These are phyloP conservation scores for Microsporum canis DNA, from an alignment of 2,329 filamentous ascomycete genomes.

Conservation along the genomic window DNA sequence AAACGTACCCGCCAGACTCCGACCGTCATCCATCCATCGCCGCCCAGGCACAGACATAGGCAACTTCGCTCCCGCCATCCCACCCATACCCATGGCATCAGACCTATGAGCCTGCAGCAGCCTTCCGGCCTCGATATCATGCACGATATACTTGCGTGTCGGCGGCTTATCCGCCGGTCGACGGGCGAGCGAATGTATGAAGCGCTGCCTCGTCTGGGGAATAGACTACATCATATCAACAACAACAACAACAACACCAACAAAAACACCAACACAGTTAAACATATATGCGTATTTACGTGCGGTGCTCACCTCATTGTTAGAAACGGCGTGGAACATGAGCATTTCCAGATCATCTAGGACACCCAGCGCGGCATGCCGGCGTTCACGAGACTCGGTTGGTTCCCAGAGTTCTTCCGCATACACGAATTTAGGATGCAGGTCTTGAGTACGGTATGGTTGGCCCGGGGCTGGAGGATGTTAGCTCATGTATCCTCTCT, in stretches of 20 bases:
- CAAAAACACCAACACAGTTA: too few species aligned
- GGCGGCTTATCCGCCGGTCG: constrained; percentile 3
- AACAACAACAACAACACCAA: neutral
- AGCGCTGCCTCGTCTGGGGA: constrained; percentile 29
- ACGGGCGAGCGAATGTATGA: constrained; percentile 25
- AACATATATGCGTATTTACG: neutral
- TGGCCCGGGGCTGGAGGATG: neutral
- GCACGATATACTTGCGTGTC: neutral
- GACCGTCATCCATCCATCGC: neutral
- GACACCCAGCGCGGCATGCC: constrained; percentile 29
- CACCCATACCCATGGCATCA: neutral
- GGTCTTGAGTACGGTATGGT: neutral
- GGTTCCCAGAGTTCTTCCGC: constrained; percentile 13
- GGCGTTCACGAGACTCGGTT: constrained; percentile 24
- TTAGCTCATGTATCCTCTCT: neutral
- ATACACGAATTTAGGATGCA: neutral
- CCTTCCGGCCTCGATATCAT: neutral
- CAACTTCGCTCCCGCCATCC: neutral
- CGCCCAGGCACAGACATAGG: neutral
- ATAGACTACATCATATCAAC: constrained; percentile 22
- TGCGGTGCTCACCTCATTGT: constrained; percentile 24
- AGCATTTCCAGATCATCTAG: constrained; percentile 31
- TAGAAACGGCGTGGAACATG: constrained; percentile 30
- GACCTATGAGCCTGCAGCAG: neutral
- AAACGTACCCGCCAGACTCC: neutral